Evolutionary conservation across 768 basidiomycete species (phyloP), one percentile per base, ranked within the genome.

Genomic region (Mycena haematopus): DNA sequence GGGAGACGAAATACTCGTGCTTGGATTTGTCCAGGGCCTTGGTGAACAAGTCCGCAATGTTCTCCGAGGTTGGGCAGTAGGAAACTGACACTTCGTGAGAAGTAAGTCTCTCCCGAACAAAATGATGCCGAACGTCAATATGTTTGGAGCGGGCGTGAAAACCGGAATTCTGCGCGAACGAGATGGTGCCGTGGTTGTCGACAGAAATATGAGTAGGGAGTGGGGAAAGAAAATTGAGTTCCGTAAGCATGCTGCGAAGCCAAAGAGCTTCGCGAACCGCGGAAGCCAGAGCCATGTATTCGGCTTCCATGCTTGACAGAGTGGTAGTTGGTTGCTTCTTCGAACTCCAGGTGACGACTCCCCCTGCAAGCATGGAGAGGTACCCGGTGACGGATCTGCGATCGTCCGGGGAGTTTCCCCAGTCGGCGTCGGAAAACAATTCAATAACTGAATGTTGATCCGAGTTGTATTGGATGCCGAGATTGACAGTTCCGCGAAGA

Each of bases 281-380:
- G 42, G 76, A 69, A 0, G 71, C 69, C 0, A 60, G 50, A 1
- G 70, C 67, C 36, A 74, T 58, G 63, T 80, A 82, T 68, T 84
- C 82, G 1, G 80, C 78, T 64, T 84, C 79, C 1, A 74, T 74
- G 0, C 79, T 78, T 0, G 80, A 84, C 0, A 74, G 63, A 0
- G 80, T 69, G 6, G 24, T n/a, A 3, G 51, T 19, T 0, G 45
- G 51, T 31, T 60, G 58, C 15, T 22, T 1, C 15, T 46, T 66
- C 75, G 74, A 4, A 31, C 66, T 66, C 82, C 83, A 84, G 8
- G 68, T 65, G 6, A 84, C 71, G 1, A 75, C 70, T 1, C 75
- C 77, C 0, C 69, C 70, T 71, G 77, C 11, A 54, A 72, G 59
- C 66, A 77, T 19, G 74, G 77, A 35, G 60, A 77, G 66, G 47